Evolutionary conservation across 768 basidiomycete genomes (phyloP).

Genomic region (Sistotremastrum niveocremeum): DNA sequence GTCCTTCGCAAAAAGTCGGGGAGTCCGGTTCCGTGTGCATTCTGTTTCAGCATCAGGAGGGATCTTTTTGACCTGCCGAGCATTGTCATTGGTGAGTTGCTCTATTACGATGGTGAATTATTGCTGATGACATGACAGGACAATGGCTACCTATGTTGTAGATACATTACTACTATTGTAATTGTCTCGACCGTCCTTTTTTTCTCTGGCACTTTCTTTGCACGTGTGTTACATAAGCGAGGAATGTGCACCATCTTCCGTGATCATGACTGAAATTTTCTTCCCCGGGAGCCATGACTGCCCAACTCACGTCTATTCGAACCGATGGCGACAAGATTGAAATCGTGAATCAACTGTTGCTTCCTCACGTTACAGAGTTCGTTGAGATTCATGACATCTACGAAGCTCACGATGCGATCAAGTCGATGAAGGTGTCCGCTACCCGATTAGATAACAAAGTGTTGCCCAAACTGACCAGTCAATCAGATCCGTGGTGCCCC

Average conservation of each 20-base stretch:
- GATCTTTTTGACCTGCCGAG: constrained; percentile 87
- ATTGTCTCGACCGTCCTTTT: not conserved
- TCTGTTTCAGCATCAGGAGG: constrained; percentile 90
- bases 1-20: constrained; percentile 78
- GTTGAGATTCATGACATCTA: constrained; percentile 56
- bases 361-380: constrained; percentile 63
- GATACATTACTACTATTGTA: constrained; percentile 1
- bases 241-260: not conserved
- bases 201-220: not conserved
- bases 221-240: not conserved
- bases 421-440: constrained; percentile 71
- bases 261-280: not conserved
- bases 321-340: constrained; percentile 44
- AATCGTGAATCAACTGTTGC: constrained; percentile 81
- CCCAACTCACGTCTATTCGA: constrained; percentile 26
- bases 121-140: constrained; percentile 28
- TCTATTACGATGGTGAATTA: not conserved
- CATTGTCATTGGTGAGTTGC: constrained; percentile 63
- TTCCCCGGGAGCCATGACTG: constrained; percentile 7
- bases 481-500: constrained; percentile 78
- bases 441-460: not conserved
- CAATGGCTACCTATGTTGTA: constrained; percentile 81
- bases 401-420: constrained; percentile 88
- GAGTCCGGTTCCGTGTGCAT: constrained; percentile 78
- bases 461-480: not conserved